Percentiles rank a stretch among this genome's conserved stretches.
Conservation (phyloP, 768 basidiomycete genomes). For the Phaeotremella skinneri region DNA sequence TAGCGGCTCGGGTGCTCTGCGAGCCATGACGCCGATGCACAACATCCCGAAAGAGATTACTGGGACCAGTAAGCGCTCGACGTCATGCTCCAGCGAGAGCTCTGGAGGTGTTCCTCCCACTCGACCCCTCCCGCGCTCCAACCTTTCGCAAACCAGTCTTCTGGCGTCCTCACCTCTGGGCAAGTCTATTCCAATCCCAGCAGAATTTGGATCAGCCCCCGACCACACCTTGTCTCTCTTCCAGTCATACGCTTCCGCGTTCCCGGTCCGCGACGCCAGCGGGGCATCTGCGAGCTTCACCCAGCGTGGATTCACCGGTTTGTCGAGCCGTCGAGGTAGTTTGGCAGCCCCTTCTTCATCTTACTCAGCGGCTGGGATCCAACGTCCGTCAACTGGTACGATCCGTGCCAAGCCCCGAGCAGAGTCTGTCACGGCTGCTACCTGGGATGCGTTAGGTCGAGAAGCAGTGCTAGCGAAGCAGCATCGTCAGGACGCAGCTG, state of each 20-base stretch:
- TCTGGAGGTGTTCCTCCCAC: slow-evolving; percentile 20
- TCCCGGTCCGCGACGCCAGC: slow-evolving; percentile 29
- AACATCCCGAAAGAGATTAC: slow-evolving; percentile 5
- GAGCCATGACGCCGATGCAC: slow-evolving; percentile 30
- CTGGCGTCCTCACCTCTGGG: slow-evolving; percentile 22
- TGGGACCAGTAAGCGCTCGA: slow-evolving; percentile 16
- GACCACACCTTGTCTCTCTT: slow-evolving; percentile 35
- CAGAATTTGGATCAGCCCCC: slow-evolving; percentile 39
- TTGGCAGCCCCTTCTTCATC: background rate
- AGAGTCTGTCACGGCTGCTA: slow-evolving; percentile 12
- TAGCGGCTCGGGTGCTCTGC: slow-evolving; percentile 22
- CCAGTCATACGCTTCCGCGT: slow-evolving; percentile 33
- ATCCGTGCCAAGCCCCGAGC: slow-evolving; percentile 22
- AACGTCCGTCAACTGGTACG: slow-evolving; percentile 26
- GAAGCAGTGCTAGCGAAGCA: slow-evolving; percentile 19
- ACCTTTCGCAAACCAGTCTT: slow-evolving; percentile 36
- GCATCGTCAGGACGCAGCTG: background rate
- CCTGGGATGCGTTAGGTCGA: slow-evolving; percentile 41
- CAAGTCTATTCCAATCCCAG: slow-evolving; percentile 15
- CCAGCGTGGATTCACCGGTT: slow-evolving; percentile 31
- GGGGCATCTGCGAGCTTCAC: slow-evolving; percentile 21
- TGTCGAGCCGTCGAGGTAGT: too few relatives aligned
- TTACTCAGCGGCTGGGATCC: background rate
- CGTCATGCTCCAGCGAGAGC: slow-evolving; percentile 21
- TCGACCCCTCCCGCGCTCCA: slow-evolving; percentile 30